Percentiles rank a stretch among this genome's conserved stretches.
Conservation (phyloP, 169 alveolate species). For the Cryptosporidium tyzzeri region DNA sequence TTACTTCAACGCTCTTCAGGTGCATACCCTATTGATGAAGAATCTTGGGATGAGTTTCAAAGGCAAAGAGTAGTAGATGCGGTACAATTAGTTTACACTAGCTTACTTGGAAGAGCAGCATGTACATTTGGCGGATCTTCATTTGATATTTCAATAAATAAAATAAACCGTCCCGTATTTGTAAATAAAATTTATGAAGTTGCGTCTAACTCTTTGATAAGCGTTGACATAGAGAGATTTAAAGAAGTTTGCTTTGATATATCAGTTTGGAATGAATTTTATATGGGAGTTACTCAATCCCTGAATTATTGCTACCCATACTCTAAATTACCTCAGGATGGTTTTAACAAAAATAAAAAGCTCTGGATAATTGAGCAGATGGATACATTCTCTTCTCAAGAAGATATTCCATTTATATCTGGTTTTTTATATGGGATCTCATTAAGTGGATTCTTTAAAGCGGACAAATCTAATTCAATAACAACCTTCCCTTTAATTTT, state of each 20-base stretch:
- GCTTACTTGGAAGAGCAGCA: slow-evolving; percentile 46
- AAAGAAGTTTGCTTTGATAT: slow-evolving; percentile 55
- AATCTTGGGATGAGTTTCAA: slow-evolving; percentile 76
- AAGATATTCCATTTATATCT: slow-evolving; percentile 37
- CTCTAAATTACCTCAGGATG: background rate
- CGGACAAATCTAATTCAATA: background rate
- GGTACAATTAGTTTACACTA: slow-evolving; percentile 42
- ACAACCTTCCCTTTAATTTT: slow-evolving; percentile 45
- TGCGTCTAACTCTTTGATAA: slow-evolving; percentile 53
- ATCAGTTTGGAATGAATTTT: slow-evolving; percentile 69
- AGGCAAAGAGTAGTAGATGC: slow-evolving; percentile 71
- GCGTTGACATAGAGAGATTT: slow-evolving; percentile 52
- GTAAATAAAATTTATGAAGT: slow-evolving; percentile 59
- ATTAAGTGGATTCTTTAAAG: slow-evolving; percentile 31
- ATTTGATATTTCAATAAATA: slow-evolving; percentile 25
- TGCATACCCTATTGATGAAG: slow-evolving; percentile 75
- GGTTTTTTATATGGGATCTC: slow-evolving; percentile 54
- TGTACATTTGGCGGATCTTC: slow-evolving; percentile 43
- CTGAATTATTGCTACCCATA: slow-evolving; percentile 2
- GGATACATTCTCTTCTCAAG: slow-evolving; percentile 22
- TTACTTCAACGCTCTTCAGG: slow-evolving; percentile 70
- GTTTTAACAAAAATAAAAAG: background rate
- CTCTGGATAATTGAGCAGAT: slow-evolving; percentile 57
- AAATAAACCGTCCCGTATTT: slow-evolving; percentile 24
- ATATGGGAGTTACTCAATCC: slow-evolving; percentile 33